Conservation (phyloP, 2,329 filamentous ascomycete genomes). For the Ophiocordyceps unilateralis region DNA sequence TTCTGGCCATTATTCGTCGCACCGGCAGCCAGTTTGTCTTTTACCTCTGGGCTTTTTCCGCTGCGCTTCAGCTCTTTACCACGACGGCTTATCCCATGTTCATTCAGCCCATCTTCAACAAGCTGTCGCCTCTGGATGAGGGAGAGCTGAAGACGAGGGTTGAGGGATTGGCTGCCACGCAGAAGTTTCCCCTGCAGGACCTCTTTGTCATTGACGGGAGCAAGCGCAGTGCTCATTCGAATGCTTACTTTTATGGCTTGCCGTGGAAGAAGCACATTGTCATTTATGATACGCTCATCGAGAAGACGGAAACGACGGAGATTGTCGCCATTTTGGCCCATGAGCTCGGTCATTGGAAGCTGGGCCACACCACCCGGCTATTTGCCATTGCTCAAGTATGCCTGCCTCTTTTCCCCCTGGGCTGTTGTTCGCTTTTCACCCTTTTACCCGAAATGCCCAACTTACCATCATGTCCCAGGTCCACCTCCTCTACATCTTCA, state of each 20-base stretch:
- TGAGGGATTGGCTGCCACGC: constrained; percentile 62
- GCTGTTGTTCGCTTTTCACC: not conserved
- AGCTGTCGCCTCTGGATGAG: constrained; percentile 78
- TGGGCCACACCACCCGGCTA: constrained; percentile 84
- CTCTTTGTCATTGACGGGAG: constrained; percentile 89
- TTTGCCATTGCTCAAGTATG: constrained; percentile 69
- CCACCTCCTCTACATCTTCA: constrained; percentile 93
- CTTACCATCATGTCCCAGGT: constrained; percentile 45
- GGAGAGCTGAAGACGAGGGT: constrained; percentile 78
- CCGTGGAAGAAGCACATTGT: constrained; percentile 99
- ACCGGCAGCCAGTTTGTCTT: constrained; percentile 94
- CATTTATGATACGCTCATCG: constrained; percentile 93
- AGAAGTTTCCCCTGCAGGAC: constrained; percentile 84
- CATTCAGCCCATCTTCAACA: constrained; percentile 95
- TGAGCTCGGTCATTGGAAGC: constrained; percentile 92
- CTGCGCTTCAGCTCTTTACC: constrained; percentile 79
- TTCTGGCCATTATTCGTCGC: constrained; percentile 85
- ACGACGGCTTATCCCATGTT: constrained; percentile 92
- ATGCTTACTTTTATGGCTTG: constrained; percentile 90
- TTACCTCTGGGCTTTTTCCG: constrained; percentile 88
- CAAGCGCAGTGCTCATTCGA: constrained; percentile 74
- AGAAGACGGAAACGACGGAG: constrained; percentile 83
- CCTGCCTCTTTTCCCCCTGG: not conserved
- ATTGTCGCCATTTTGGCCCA: constrained; percentile 90
- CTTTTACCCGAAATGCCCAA: not conserved